Evolutionary conservation across 352 stramenopile species (phyloP).

Genomic region (Phytophthora constricta): DNA sequence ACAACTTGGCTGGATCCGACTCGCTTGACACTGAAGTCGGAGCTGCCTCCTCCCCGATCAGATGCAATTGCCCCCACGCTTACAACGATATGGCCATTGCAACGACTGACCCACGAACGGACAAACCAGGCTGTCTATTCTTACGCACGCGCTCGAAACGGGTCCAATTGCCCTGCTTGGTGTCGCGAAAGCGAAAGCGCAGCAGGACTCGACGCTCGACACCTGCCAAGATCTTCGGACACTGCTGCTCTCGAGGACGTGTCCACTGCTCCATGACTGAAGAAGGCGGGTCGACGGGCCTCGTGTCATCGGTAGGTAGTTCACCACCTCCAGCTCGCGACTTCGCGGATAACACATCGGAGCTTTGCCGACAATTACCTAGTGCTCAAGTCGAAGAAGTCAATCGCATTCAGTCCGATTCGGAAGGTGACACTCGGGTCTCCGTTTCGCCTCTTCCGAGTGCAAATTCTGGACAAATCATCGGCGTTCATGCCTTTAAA

Average conservation of each 20-base stretch:
- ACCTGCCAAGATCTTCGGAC: neutral
- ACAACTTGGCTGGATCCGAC: too few relatives aligned
- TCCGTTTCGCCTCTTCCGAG: constrained; percentile 23
- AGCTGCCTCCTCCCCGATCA: too few relatives aligned
- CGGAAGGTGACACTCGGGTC: constrained; percentile 32
- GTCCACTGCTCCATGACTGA: neutral
- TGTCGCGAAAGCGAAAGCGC: neutral
- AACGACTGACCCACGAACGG: neutral
- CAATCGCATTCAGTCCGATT: constrained; percentile 42
- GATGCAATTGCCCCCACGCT: too few relatives aligned
- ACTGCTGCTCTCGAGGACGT: neutral
- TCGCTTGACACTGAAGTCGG: too few relatives aligned
- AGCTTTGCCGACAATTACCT: neutral
- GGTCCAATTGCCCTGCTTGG: neutral
- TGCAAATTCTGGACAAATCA: constrained; percentile 1
- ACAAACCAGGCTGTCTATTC: neutral
- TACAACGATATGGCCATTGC: too few relatives aligned
- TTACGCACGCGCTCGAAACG: neutral
- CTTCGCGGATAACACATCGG: neutral
- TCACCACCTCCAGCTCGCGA: neutral
- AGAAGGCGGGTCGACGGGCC: neutral
- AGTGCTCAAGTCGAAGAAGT: neutral
- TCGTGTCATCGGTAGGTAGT: neutral
- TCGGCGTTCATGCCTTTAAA: neutral
- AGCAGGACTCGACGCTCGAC: neutral